Evolutionary conservation across 2,329 filamentous ascomycete species (phyloP), one percentile per base, ranked within the genome.

Genomic region (Chrysosporium queenslandicum): DNA sequence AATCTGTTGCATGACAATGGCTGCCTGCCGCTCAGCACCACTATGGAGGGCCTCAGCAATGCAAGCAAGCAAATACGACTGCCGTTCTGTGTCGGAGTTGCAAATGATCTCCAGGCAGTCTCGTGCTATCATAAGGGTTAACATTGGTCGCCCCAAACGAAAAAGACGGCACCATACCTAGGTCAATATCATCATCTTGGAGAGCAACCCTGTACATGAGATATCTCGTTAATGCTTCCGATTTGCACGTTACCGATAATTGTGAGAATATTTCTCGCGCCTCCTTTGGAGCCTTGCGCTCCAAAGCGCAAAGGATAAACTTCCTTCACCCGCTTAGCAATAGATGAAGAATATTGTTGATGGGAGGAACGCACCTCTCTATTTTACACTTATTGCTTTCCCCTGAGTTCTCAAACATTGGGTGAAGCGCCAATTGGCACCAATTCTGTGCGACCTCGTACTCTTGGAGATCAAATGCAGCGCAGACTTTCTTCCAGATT

Each of bases 401-500:
- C 1, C 85, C 83, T 20, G 80, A 78, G 46, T 78, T 78, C 11
- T 76, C 69, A 58, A 96, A 89, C 0, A 87, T 61, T 0, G 71
- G 64, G 61, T 89, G 83, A 11, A 85, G 71, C 0, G 85, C 82
- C 16, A 88, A 64, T 6, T 67, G 74, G 60, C 87, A 94, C 88
- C 87, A 96, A 47, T 72, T 68, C 56, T 84, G 77, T 1, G 84
- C 78, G 12, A 72, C 58, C 2, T 74, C 70, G 51, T 77, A 78
- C 14, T 80, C 68, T 1, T 74, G 71, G 29, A 77, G 73, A 1
- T 68, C 68, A 56, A 79, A 80, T 12, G 73, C 72, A 0, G 73
- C 67, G 49, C 89, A 85, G n/a, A 86, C 73, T 23, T 76, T 78
- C 67, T 88, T 92, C 88, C 89, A 96, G 2, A 95, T 69, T 2